A percentile compares a stretch with the other conserved stretches of the same genome.
Conservation (phyloP, 345 rosid genomes). For the Mercurialis annua region DNA sequence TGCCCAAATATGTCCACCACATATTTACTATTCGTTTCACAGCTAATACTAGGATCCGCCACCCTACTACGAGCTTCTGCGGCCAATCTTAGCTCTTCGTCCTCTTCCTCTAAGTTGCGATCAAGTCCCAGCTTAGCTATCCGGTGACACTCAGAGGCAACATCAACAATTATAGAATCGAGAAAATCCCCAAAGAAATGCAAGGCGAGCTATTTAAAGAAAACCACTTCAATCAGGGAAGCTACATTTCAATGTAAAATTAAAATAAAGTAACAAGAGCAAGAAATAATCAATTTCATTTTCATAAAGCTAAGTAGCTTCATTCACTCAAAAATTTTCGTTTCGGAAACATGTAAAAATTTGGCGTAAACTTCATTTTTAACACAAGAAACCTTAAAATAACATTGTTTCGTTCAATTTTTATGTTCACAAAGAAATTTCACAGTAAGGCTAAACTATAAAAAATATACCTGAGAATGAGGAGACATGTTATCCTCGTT, state of each 20-base stretch:
- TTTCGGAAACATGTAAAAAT: no score
- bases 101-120: constrained; percentile 73
- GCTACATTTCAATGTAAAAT: no score
- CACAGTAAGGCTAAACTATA: background rate
- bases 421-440: background rate
- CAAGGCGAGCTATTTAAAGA: constrained; percentile 53
- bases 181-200: constrained; percentile 64
- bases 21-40: constrained; percentile 70
- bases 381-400: no score
- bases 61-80: constrained; percentile 70
- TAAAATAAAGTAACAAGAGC: background rate
- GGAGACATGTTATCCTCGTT: constrained; percentile 47
- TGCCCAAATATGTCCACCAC: constrained; percentile 92
- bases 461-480: constrained; percentile 48
- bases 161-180: constrained; percentile 87
- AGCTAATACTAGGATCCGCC: constrained; percentile 62
- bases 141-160: constrained; percentile 92
- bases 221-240: no score
- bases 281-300: background rate
- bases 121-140: constrained; percentile 80
- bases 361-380: no score
- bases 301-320: background rate
- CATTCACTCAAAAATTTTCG: no score
- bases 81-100: constrained; percentile 83
- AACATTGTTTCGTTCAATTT: no score